phyloP scores from a whole-genome alignment of 2,329 filamentous ascomycete genomes.

The Neofusicoccum sp. region DNA sequence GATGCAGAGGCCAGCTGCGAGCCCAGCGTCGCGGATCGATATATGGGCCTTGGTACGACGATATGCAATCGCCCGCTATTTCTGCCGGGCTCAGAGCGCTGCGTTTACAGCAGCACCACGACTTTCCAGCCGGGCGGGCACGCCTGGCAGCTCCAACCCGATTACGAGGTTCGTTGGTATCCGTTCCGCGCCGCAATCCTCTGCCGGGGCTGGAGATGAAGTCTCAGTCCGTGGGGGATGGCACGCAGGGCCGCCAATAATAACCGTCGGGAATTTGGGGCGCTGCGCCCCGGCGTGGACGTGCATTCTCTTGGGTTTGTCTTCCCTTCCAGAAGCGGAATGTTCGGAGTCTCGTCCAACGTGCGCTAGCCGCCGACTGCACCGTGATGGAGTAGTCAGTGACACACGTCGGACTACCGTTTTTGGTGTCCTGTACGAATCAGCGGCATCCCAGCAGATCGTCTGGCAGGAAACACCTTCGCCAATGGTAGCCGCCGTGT shows the following conservation, averaged over 20 bases:
- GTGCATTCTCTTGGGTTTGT: slow-evolving; percentile 7
- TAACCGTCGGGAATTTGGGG: background rate
- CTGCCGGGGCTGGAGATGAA: background rate
- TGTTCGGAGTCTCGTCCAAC: slow-evolving; percentile 13
- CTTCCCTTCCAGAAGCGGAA: background rate
- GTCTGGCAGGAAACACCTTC: background rate
- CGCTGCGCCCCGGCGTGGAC: background rate
- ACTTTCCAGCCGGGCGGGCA: slow-evolving; percentile 4
- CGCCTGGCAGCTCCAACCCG: slow-evolving; percentile 2
- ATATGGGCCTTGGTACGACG: slow-evolving; percentile 11
- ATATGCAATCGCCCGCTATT: background rate
- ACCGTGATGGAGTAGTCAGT: background rate
- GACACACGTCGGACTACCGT: background rate
- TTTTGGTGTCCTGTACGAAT: background rate
- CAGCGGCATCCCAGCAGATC: background rate
- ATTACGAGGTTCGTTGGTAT: slow-evolving; percentile 7
- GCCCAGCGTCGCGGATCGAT: slow-evolving; percentile 9
- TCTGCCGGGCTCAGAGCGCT: background rate
- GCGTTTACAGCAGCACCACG: background rate
- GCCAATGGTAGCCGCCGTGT: background rate
- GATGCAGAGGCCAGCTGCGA: slow-evolving; percentile 4
- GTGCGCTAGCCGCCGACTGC: slow-evolving; percentile 10
- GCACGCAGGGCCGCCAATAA: slow-evolving; percentile 9
- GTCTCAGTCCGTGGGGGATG: background rate
- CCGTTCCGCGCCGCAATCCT: background rate